Conservation (phyloP, 2,329 filamentous ascomycete genomes). For the Fusarium sp. region DNA sequence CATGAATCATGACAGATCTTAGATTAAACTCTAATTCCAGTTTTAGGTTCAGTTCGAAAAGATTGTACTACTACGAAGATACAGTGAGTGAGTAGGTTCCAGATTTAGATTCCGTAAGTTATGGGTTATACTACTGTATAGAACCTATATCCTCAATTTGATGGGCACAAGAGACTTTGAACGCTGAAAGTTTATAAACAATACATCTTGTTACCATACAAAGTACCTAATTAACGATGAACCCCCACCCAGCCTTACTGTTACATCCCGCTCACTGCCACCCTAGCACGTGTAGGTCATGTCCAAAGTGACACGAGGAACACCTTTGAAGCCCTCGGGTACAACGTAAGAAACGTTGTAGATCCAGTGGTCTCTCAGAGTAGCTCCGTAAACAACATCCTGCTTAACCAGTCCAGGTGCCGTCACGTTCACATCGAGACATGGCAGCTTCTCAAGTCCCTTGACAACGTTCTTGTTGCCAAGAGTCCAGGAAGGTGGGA, state of each 20-base stretch:
- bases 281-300: constrained; percentile 45
- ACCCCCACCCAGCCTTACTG: not conserved
- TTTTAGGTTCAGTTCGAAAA: too few relatives aligned
- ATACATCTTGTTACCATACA: too few relatives aligned
- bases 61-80: too few relatives aligned
- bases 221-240: not conserved
- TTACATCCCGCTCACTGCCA: not conserved
- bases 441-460: constrained; percentile 2
- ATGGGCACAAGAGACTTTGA: too few relatives aligned
- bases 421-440: constrained; percentile 6
- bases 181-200: too few relatives aligned
- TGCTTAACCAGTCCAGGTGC: constrained; percentile 10
- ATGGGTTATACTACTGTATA: too few relatives aligned
- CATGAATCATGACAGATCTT: not conserved
- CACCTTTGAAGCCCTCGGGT: constrained; percentile 52
- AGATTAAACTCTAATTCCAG: not conserved
- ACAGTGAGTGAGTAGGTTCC: too few relatives aligned
- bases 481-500: constrained; percentile 18
- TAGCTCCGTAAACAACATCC: constrained; percentile 51
- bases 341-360: constrained; percentile 61
- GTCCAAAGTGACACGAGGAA: constrained; percentile 51
- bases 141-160: too few relatives aligned
- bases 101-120: too few relatives aligned
- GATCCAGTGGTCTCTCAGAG: constrained; percentile 54
- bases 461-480: constrained; percentile 9